Evolutionary conservation across 306 rosid genomes (phyloP), one percentile per base, ranked within the genome.

Genomic region (Parietaria judaica): DNA sequence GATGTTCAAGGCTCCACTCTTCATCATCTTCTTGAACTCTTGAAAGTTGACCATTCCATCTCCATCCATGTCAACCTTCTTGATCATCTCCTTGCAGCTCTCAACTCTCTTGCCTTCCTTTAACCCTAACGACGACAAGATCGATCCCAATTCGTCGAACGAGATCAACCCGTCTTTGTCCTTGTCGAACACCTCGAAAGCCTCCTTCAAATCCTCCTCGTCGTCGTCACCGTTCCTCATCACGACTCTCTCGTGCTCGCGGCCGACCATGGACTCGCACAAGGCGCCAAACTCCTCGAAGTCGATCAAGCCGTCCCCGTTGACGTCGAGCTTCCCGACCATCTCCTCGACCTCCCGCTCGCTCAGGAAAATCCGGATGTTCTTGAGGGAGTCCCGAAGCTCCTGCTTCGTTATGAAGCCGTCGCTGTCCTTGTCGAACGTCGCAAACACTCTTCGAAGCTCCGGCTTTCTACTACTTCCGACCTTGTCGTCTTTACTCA

Each of bases 21-120:
- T 83, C 97, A 88, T 88, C 96, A 87, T 90, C 69, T 1, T 76
- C 89, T 87, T 90, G 58, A 90, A 90, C 83, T 90, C 97, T 0
- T 78, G 61, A 54, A 87, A 90, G 73, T 90, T 83, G 3, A 90
- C 96, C 96, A 74, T 84, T 1, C 97, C 97, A 83, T 90, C 97
- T 2, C 97, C 97, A 87, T 90, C 97, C 74, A 58, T 63, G 46
- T 87, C 97, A 63, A 90, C 94, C 53, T 87, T 84, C 76, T 11
- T 78, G 50, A 87, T 86, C 96, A 90, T 90, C 69, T 83, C 87
- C 63, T 65, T 81, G 54, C 94, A 90, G 56, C 81, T 81, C 70
- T 87, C 89, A 60, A 80, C 36, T 65, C 64, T 78, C 17, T 54
- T 85, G 58, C 97, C 97, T 56, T 84, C 94, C 15, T 69, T 82